Conservation (phyloP, 2,329 filamentous ascomycete species). For the Blastomyces silverae region DNA sequence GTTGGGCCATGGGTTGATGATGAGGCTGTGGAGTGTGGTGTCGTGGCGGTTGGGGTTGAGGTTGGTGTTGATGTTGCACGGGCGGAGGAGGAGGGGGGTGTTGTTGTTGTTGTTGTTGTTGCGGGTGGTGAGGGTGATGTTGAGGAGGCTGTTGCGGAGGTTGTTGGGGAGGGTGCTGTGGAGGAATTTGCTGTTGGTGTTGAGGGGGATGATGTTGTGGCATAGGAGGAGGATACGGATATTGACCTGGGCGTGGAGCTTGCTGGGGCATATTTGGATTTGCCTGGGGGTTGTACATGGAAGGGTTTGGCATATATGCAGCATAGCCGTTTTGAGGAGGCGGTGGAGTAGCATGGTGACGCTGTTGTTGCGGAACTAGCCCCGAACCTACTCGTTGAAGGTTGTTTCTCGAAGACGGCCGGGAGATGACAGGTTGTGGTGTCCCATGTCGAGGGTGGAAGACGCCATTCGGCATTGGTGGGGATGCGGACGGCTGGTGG, state of each 20-base stretch:
- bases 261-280: conserved; percentile 43
- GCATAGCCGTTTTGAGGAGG: conserved; percentile 62
- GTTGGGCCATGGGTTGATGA: conserved; percentile 42
- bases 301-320: conserved; percentile 74
- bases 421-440: conserved; percentile 70
- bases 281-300: conserved; percentile 71
- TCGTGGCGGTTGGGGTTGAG: conserved; percentile 40
- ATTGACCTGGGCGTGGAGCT: conserved; percentile 39
- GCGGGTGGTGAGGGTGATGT: conserved; percentile 21
- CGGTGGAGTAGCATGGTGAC: conserved; percentile 52
- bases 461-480: conserved; percentile 73
- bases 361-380: conserved; percentile 59
- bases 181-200: conserved; percentile 13
- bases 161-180: conserved; percentile 36
- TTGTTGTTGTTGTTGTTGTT: conserved; percentile 36
- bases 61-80: conserved; percentile 34
- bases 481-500: conserved; percentile 80
- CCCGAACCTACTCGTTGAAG: conserved; percentile 68
- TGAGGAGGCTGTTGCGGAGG: conserved; percentile 32
- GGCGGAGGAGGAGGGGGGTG: conserved; percentile 21
- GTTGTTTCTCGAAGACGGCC: conserved; percentile 73
- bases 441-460: conserved; percentile 70
- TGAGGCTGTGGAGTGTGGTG: conserved; percentile 38
- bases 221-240: conserved; percentile 35
- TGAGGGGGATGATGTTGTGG: conserved; percentile 12